phyloP scores from a whole-genome alignment of 2,329 filamentous ascomycete genomes.

The Eutypa lata region DNA sequence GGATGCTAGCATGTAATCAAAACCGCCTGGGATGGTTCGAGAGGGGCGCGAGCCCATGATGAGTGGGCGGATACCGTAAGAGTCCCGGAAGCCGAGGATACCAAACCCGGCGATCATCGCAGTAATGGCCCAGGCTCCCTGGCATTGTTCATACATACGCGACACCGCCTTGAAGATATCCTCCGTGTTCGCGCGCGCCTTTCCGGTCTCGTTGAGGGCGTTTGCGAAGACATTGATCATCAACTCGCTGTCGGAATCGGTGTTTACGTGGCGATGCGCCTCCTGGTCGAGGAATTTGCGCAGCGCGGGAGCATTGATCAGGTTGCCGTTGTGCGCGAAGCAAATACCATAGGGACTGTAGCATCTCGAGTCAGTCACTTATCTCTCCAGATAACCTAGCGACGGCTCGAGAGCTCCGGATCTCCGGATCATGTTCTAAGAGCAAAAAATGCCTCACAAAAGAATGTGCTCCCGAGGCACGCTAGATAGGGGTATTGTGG shows the following conservation, averaged over 20 bases:
- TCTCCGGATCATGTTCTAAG: too few relatives aligned
- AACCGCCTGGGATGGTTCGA: slow-evolving; percentile 56
- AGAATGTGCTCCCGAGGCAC: too few relatives aligned
- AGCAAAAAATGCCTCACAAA: too few relatives aligned
- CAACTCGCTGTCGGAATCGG: slow-evolving; percentile 79
- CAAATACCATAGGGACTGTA: slow-evolving; percentile 74
- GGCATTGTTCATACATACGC: slow-evolving; percentile 69
- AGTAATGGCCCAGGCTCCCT: slow-evolving; percentile 76
- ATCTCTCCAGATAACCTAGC: too few relatives aligned
- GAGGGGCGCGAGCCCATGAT: slow-evolving; percentile 73
- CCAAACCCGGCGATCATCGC: slow-evolving; percentile 81
- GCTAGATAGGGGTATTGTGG: too few relatives aligned
- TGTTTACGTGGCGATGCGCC: neutral
- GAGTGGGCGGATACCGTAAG: slow-evolving; percentile 75
- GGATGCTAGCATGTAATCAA: slow-evolving; percentile 87
- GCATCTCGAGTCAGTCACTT: too few relatives aligned
- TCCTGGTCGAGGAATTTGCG: slow-evolving; percentile 46
- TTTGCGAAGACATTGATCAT: slow-evolving; percentile 87
- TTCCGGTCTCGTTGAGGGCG: slow-evolving; percentile 75
- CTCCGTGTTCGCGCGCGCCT: slow-evolving; percentile 73
- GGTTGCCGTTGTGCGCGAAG: slow-evolving; percentile 70
- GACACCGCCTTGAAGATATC: slow-evolving; percentile 72
- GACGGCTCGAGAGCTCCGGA: too few relatives aligned
- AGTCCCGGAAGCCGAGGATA: slow-evolving; percentile 68
- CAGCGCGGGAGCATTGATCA: slow-evolving; percentile 69